Conservation (phyloP, 2,329 filamentous ascomycete genomes). For the Alternaria arborescens region DNA sequence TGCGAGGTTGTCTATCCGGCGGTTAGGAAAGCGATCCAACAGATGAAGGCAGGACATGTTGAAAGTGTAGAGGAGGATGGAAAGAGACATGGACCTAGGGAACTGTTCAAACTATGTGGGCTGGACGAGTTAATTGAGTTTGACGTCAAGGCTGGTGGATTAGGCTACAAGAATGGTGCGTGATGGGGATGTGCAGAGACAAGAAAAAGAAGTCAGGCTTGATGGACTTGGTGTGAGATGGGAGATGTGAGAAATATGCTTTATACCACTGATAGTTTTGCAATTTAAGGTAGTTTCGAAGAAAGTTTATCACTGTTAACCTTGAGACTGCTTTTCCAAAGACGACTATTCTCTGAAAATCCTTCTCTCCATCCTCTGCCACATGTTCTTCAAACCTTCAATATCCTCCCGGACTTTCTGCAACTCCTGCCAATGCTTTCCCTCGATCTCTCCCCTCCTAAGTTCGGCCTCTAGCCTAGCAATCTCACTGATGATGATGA, state of each 20-base stretch:
- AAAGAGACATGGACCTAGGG: conserved; percentile 57
- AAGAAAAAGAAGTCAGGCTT: not conserved
- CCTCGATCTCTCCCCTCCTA: not conserved
- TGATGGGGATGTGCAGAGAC: not conserved
- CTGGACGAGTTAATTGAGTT: conserved; percentile 61
- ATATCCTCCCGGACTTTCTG: not conserved
- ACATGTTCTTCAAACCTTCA: not conserved
- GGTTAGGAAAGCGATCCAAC: conserved; percentile 39
- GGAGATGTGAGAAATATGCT: not conserved
- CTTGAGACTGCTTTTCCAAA: not conserved
- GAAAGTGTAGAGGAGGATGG: conserved; percentile 51
- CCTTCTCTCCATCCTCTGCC: not conserved
- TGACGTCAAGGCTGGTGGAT: conserved; percentile 58
- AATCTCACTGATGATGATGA: not conserved
- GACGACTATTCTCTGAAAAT: not conserved
- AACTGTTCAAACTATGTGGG: conserved; percentile 63
- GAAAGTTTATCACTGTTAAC: not conserved
- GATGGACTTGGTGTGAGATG: not conserved
- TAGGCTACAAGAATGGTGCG: conserved; percentile 36
- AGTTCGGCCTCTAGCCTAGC: not conserved
- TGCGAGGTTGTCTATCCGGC: conserved; percentile 47
- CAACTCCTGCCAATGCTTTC: not conserved
- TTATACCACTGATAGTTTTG: conserved; percentile 4
- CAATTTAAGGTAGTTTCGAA: not conserved
- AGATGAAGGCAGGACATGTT: conserved; percentile 42